A percentile compares a stretch with the other conserved stretches of the same genome.
These are phyloP conservation scores for Botrytis sinoallii DNA, from an alignment of 2,329 filamentous ascomycete genomes.

Conservation along the genomic window DNA sequence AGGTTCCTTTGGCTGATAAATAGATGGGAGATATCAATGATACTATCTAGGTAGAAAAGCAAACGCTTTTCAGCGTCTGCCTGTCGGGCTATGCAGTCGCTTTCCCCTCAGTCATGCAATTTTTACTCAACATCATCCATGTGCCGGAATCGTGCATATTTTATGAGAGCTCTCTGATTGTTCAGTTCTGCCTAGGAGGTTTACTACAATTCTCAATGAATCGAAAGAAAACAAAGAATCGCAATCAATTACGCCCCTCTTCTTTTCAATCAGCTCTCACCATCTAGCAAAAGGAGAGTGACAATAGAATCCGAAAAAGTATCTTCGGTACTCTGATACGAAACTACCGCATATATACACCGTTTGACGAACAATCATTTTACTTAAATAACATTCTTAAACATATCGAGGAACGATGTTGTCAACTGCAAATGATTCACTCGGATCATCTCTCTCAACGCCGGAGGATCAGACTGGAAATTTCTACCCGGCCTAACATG, in stretches of 20 bases:
- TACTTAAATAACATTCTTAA: not conserved
- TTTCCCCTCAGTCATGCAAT: not conserved
- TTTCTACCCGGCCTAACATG: not conserved
- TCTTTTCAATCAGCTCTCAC: not conserved
- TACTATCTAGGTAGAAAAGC: not conserved
- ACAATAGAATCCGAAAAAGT: not conserved
- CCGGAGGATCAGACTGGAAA: not conserved
- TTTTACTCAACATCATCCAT: not conserved
- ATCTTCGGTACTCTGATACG: not conserved
- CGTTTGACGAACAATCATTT: not conserved
- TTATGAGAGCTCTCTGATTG: not conserved
- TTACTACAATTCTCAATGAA: not conserved
- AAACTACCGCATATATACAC: not conserved
- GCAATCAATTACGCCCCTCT: not conserved
- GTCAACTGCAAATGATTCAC: not conserved
- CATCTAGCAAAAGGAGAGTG: not conserved
- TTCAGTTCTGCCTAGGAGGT: not conserved
- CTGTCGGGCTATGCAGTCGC: not conserved
- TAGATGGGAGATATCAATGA: not conserved
- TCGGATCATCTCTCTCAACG: not conserved
- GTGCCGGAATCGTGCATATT: not conserved
- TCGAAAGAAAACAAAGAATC: not conserved
- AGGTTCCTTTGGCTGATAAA: not conserved
- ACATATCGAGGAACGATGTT: not conserved
- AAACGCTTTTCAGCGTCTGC: not conserved